A percentile compares a stretch with the other conserved stretches of the same genome.
Conservation (phyloP, 140 eudicot species). For the Cichorium intybus region DNA sequence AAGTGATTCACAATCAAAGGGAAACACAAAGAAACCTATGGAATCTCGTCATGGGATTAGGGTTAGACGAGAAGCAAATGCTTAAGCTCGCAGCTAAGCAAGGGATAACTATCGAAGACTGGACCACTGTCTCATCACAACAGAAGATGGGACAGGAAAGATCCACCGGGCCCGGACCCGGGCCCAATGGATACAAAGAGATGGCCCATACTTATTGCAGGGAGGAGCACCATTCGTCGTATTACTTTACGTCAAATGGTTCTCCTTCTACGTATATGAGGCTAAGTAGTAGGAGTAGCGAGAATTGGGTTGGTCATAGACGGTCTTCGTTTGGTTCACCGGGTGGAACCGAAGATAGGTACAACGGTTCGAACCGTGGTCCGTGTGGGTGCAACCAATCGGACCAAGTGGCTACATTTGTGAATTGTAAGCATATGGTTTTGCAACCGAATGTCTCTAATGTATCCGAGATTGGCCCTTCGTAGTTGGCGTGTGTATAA, state of each 20-base stretch:
- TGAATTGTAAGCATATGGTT: constrained; percentile 19
- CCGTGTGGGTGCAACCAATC: constrained; percentile 15
- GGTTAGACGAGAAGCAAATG: constrained; percentile 70
- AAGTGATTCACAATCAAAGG: constrained; percentile 72
- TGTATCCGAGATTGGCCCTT: constrained; percentile 17
- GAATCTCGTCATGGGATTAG: constrained; percentile 66
- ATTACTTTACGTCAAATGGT: constrained; percentile 45
- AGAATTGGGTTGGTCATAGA: constrained; percentile 34
- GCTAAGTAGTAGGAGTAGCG: constrained; percentile 28
- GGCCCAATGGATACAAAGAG: constrained; percentile 26
- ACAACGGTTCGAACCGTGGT: constrained; percentile 24
- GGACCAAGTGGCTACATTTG: constrained; percentile 17
- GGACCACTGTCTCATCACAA: constrained; percentile 23
- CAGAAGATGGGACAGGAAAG: constrained; percentile 31
- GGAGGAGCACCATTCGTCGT: constrained; percentile 70
- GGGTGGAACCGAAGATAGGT: constrained; percentile 34
- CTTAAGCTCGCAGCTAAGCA: constrained; percentile 69
- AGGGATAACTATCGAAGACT: constrained; percentile 79
- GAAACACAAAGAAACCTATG: constrained; percentile 84
- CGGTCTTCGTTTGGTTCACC: constrained; percentile 20
- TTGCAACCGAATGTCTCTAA: constrained; percentile 21
- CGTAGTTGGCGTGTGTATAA: constrained; percentile 24
- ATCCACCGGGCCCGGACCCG: constrained; percentile 30
- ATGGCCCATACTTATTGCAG: constrained; percentile 42
- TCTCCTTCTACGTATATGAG: constrained; percentile 39